phyloP scores from a whole-genome alignment of 1,139 yeast genomes.

The Hansenula lynferdii region DNA sequence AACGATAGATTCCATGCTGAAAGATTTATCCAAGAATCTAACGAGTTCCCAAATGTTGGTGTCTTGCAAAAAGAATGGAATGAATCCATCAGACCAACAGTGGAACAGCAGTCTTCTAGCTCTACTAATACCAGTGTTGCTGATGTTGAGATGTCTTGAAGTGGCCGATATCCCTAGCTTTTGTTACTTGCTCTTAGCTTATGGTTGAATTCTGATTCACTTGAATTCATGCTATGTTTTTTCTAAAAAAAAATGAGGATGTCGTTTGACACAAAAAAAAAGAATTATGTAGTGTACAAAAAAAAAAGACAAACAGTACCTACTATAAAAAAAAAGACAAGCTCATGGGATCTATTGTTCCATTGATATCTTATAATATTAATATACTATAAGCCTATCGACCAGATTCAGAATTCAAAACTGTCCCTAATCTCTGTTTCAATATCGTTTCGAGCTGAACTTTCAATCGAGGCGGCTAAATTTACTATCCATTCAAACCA shows the following conservation, averaged over 20 bases:
- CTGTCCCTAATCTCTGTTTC: too few relatives aligned
- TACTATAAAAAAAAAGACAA: not conserved
- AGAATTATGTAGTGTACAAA: slow-evolving; percentile 1
- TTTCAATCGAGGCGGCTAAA: too few relatives aligned
- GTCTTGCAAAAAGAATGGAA: slow-evolving; percentile 29
- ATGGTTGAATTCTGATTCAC: not conserved
- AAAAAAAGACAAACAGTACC: not conserved
- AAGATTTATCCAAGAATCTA: slow-evolving; percentile 25
- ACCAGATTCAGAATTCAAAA: too few relatives aligned
- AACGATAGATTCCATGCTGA: slow-evolving; percentile 38
- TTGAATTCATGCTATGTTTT: not conserved
- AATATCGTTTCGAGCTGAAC: too few relatives aligned
- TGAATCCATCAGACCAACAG: slow-evolving; percentile 19
- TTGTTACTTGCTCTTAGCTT: too few relatives aligned
- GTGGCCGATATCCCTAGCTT: too few relatives aligned
- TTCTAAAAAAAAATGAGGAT: not conserved
- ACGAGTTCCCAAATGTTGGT: slow-evolving; percentile 27
- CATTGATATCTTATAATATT: too few relatives aligned
- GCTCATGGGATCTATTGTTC: too few relatives aligned
- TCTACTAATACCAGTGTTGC: slow-evolving; percentile 12
- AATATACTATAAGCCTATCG: too few relatives aligned
- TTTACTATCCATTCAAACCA: too few relatives aligned
- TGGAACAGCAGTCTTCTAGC: slow-evolving; percentile 13
- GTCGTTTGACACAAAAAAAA: slow-evolving; percentile 3
- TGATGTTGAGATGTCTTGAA: slow-evolving; percentile 7